Percentiles rank a stretch among this genome's conserved stretches.
Conservation (phyloP, 441 rosid species). For the Theobroma grandiflorum region DNA sequence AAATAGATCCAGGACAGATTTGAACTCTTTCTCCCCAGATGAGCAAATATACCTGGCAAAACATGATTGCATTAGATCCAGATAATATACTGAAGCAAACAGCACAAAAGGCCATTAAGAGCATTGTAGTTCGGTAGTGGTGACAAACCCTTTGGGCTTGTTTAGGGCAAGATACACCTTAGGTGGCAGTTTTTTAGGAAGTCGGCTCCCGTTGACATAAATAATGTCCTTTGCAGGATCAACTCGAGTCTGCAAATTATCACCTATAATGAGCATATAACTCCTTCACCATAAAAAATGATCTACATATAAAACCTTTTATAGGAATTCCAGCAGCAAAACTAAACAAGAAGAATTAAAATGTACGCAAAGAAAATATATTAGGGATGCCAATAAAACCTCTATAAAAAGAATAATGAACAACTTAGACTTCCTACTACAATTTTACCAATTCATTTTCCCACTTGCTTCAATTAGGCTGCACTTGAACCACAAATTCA, state of each 20-base stretch:
- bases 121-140: background rate
- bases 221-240: slow-evolving; percentile 79
- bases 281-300: background rate
- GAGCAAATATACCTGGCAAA: slow-evolving; percentile 89
- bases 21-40: slow-evolving; percentile 80
- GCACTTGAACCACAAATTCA: background rate
- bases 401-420: background rate
- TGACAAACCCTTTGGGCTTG: slow-evolving; percentile 96
- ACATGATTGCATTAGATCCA: slow-evolving; percentile 23
- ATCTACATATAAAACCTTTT: background rate
- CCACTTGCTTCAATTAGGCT: background rate
- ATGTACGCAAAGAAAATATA: background rate
- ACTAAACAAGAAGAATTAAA: background rate
- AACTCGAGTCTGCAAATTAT: slow-evolving; percentile 76
- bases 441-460: background rate
- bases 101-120: background rate
- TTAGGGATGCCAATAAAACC: background rate
- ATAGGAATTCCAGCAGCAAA: background rate
- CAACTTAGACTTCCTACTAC: background rate
- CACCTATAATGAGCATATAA: background rate
- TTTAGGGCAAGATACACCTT: slow-evolving; percentile 87
- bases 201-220: slow-evolving; percentile 88
- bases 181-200: slow-evolving; percentile 87
- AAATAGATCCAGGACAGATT: slow-evolving; percentile 71
- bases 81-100: slow-evolving; percentile 9